Evolutionary conservation across 345 rosid genomes (phyloP), one percentile per base, ranked within the genome.

Genomic region (Pistacia atlantica): DNA sequence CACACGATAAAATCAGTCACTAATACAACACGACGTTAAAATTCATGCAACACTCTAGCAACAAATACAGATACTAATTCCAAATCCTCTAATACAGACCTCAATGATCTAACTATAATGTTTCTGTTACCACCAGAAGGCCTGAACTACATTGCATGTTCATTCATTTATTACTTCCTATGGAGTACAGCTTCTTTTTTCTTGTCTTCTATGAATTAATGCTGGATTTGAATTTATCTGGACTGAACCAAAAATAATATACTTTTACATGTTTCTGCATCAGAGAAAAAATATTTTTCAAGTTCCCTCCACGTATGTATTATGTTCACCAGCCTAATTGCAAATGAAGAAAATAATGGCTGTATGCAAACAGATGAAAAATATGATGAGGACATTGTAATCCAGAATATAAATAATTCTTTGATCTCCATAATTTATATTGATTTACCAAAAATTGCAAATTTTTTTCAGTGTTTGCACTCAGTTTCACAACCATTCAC

Each of bases 191-290:
- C 4, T 31, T 31, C 33, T 52, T 38, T 25, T 37, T 37, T 33
- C 72, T 17, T 18, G 31, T 35, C n/a, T 16, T 37, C 5, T n/a
- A 20, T 45, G 22, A 58, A 54, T 28, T 18, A 3, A 10, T 33
- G 58, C 61, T 5, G 62, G 60, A n/a, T 35, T 33, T n/a, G n/a
- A 31, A 56, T 37, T 57, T 71, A 69, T 69, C 60, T 28, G 25
- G 20, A 42, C 45, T 54, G 49, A 70, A 18, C 73, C 5, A 69
- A 54, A 69, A 17, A 13, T 31, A 45, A 8, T 17, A n/a, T 8
- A 35, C 56, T 46, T 4, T 22, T 25, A 28, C 33, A 25, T 11
- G 33, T 12, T 28, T 8, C 16, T 22, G 22, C 37, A 38, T 4
- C 42, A 38, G 7, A 38, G 42, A 38, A 38, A 38, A 38, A 8